Percentiles rank a stretch among this genome's conserved stretches.
Conservation (phyloP, 2,329 filamentous ascomycete species). For the Fusarium anthophilum region DNA sequence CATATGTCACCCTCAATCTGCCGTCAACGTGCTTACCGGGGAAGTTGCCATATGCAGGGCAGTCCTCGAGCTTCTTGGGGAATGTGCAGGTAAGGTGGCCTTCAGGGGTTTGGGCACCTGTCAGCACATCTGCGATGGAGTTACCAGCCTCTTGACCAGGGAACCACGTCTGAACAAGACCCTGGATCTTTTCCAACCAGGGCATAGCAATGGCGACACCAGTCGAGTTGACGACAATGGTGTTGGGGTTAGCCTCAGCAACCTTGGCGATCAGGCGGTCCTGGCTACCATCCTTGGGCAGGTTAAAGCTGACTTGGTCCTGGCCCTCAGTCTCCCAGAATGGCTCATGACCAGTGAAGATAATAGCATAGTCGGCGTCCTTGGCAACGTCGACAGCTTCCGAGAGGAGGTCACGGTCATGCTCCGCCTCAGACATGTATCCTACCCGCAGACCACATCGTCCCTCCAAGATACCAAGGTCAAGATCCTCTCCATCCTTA, state of each 20-base stretch:
- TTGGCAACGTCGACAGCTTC: conserved; percentile 68
- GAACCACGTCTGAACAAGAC: conserved; percentile 73
- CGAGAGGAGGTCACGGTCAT: conserved; percentile 49
- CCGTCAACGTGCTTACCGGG: conserved; percentile 54
- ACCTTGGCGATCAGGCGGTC: conserved; percentile 68
- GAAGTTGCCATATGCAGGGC: conserved; percentile 72
- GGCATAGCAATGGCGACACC: conserved; percentile 71
- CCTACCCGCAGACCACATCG: conserved; percentile 46
- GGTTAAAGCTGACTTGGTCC: conserved; percentile 76
- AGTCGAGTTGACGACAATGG: conserved; percentile 70
- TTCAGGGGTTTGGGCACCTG: conserved; percentile 71
- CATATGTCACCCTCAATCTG: conserved; percentile 69
- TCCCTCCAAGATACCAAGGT: conserved; percentile 47
- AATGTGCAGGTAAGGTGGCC: conserved; percentile 72
- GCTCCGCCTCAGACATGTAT: conserved; percentile 45
- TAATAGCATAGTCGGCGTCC: conserved; percentile 64
- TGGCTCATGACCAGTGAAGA: conserved; percentile 67
- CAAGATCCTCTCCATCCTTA: conserved; percentile 37
- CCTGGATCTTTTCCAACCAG: conserved; percentile 64
- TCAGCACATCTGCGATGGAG: conserved; percentile 72
- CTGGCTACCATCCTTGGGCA: conserved; percentile 68
- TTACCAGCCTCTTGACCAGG: conserved; percentile 76
- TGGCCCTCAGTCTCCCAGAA: conserved; percentile 63
- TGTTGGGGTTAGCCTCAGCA: conserved; percentile 65
- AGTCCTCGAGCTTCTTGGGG: conserved; percentile 68